A percentile compares a stretch with the other conserved stretches of the same genome.
Conservation (phyloP, 371 early-diverging fungal species). For the Apophysomyces elegans region DNA sequence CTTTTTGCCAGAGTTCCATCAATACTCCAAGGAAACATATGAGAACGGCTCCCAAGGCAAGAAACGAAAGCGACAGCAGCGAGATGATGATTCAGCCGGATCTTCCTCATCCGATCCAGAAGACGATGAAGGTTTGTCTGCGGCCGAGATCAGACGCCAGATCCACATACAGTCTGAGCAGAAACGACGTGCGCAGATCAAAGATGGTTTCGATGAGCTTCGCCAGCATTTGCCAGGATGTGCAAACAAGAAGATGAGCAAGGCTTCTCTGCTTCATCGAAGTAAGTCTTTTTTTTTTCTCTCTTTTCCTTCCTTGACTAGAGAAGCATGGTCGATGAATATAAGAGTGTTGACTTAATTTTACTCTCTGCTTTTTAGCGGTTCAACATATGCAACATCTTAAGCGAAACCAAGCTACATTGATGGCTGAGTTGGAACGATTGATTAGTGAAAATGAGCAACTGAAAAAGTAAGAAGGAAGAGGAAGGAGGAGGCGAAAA, state of each 20-base stretch:
- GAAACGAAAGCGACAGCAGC: constrained; percentile 42
- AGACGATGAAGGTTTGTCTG: constrained; percentile 35
- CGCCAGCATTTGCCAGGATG: constrained; percentile 56
- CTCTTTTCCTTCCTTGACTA: constrained; percentile 1
- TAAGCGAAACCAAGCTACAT: constrained; percentile 45
- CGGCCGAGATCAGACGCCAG: constrained; percentile 51
- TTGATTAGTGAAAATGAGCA: constrained; percentile 52
- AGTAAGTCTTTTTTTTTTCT: constrained; percentile 34
- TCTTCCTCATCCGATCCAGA: constrained; percentile 15
- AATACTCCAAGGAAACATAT: constrained; percentile 54
- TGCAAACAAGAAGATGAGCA: constrained; percentile 60
- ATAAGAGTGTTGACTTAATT: not conserved
- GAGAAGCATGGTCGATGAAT: not conserved
- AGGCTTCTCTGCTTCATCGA: constrained; percentile 57
- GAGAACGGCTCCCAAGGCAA: constrained; percentile 48
- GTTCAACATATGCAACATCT: constrained; percentile 57
- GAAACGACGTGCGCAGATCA: constrained; percentile 56
- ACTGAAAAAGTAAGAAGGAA: constrained; percentile 46
- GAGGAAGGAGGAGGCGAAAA: not conserved
- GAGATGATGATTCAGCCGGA: constrained; percentile 1
- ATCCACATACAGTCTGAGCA: constrained; percentile 62
- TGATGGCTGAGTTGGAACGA: constrained; percentile 54
- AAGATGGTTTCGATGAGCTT: constrained; percentile 59
- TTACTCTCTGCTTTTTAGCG: constrained; percentile 27
- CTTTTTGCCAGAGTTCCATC: constrained; percentile 52